phyloP scores from a whole-genome alignment of 176 grass and related monocot species.

The Oryza meridionalis region DNA sequence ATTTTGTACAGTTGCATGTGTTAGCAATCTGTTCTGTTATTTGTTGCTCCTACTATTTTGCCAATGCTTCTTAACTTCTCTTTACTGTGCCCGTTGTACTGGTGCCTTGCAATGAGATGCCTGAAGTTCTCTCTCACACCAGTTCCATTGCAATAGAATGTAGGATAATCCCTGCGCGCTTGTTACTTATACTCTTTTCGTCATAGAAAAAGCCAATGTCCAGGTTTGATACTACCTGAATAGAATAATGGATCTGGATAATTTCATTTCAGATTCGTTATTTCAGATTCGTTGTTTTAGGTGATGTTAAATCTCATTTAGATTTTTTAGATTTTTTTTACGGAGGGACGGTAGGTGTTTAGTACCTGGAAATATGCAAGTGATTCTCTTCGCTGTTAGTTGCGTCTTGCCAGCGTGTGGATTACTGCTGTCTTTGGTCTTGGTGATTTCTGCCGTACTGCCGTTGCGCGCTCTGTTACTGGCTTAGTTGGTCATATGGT shows the following conservation, averaged over 20 bases:
- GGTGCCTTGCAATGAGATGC: not conserved
- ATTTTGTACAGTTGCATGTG: constrained; percentile 16
- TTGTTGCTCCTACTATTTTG: not conserved
- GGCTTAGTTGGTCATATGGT: too few species aligned
- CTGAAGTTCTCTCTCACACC: not conserved
- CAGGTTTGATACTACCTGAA: too few species aligned
- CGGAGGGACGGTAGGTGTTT: too few species aligned
- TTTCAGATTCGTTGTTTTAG: too few species aligned
- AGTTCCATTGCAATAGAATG: not conserved
- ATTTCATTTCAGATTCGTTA: too few species aligned
- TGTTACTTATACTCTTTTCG: too few species aligned
- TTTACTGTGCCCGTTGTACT: not conserved
- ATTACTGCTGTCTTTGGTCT: not conserved
- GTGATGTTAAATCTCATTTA: too few species aligned
- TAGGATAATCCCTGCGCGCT: too few species aligned
- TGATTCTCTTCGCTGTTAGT: not conserved
- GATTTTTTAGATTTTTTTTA: too few species aligned
- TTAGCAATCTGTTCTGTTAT: not conserved
- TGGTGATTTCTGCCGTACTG: not conserved
- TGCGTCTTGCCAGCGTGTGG: not conserved
- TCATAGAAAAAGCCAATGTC: too few species aligned
- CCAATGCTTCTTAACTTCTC: not conserved
- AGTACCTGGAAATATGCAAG: not conserved
- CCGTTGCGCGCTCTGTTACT: too few species aligned
- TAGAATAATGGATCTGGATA: too few species aligned